Base-by-base conservation (phyloP, 2,329 filamentous ascomycete genomes). In the Tolypocladium cylindrosporum region DNA sequence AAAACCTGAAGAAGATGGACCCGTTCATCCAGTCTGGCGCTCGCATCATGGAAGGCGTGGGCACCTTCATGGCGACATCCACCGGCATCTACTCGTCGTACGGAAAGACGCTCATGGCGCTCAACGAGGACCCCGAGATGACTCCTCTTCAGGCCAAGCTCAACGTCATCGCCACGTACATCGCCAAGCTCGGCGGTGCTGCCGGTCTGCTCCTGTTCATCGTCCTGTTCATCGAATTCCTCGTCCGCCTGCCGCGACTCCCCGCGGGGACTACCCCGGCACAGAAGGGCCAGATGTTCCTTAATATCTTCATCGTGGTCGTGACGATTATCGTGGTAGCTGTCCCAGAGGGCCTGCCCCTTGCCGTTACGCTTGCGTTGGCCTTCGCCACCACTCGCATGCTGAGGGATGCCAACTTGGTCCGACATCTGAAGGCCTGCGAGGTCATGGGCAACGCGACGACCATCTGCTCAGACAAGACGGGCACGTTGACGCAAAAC, bases 1-100 rank as follows among this genome's bases (percentile, higher is more conserved):
- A 87, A 48, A 78, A 77, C 52, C 76, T 87, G 31, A 86, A 83
- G 74, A 91, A 91, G 71, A 80, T 91, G 72, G 89, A 92, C 62
- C 88, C 88, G 0, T 90, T 92, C 64, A 90, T 97, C 65, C 89
- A 96, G 64, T 96, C 91, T 37, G 92, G 88, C 39, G 81, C 85
- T 56, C 88, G 88, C 61, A 87, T 91, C 59, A 87, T 90, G 73
- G 88, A 91, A 68, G 88, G 88, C 51, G 82, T 90, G 10, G 88
- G 88, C 14, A 90, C 85, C 2, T 91, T 85, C 65, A 77, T 91
- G 71, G 84, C 86, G 60, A 91, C 88, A 1, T 88, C 86, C 19
- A 88, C 88, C 39, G 88, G 88, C 59, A 75, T 87, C 40, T 84
- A 89, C 71, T 90, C 87, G 37, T 87, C 85, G 51, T 89, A 89